Evolutionary conservation across 1,139 yeast species (phyloP).

Genomic region (Yamadazyma songkhlaensis): DNA sequence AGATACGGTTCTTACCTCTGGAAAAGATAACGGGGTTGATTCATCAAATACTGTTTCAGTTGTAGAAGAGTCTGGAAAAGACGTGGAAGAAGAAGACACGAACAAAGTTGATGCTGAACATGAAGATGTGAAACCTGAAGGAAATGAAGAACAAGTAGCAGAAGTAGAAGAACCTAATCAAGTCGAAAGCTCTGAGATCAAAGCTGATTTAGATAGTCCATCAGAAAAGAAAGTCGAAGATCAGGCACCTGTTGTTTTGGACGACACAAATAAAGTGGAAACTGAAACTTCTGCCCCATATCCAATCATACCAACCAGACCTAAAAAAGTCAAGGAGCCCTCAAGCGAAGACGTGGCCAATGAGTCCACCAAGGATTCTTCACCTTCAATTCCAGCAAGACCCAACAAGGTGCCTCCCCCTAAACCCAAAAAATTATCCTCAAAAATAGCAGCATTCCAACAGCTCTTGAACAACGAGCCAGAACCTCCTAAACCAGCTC

Average conservation of each 20-base stretch:
- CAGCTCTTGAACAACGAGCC: constrained; percentile 38
- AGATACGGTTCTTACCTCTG: no score
- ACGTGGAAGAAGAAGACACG: not conserved
- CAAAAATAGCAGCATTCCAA: constrained; percentile 77
- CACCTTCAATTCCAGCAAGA: no score
- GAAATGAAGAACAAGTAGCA: constrained; percentile 2
- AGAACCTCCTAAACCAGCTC: constrained; percentile 1
- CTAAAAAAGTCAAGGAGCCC: constrained; percentile 1
- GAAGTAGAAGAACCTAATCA: no score
- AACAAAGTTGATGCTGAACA: not conserved
- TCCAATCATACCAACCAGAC: constrained; percentile 7
- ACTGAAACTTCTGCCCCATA: no score
- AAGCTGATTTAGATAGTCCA: not conserved
- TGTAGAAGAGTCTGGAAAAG: not conserved
- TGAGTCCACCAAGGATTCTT: no score
- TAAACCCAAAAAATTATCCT: constrained; percentile 72
- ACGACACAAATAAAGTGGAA: no score
- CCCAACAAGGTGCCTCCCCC: constrained; percentile 40
- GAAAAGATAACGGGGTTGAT: no score
- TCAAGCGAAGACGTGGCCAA: no score
- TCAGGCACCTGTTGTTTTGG: no score
- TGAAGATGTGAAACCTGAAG: not conserved
- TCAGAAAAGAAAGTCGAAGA: not conserved
- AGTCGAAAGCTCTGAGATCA: not conserved
- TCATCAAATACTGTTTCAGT: no score